Percentiles rank a stretch among this genome's conserved stretches.
Evolutionary conservation across 345 rosid genomes (phyloP).

Genomic region (Chamaenerion angustifolium): DNA sequence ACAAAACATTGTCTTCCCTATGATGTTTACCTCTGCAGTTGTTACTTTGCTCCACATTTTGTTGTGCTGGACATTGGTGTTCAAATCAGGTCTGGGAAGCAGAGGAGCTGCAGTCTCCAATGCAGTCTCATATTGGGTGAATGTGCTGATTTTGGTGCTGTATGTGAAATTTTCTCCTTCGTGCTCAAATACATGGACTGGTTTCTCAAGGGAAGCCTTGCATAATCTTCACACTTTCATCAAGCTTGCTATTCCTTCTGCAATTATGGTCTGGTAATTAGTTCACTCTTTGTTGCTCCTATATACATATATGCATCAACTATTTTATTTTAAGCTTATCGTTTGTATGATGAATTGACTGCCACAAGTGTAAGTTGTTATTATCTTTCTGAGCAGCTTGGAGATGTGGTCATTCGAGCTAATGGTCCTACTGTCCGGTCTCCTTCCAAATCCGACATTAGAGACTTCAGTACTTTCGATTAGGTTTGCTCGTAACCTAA

Average conservation of each 20-base stretch:
- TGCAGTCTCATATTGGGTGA: constrained; percentile 51
- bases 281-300: too few species aligned
- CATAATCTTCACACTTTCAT: constrained; percentile 25
- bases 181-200: constrained; percentile 52
- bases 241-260: constrained; percentile 62
- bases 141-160: constrained; percentile 37
- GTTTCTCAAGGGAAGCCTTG: constrained; percentile 60
- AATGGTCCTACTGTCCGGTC: constrained; percentile 75
- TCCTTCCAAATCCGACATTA: constrained; percentile 62
- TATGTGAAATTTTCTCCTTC: constrained; percentile 63
- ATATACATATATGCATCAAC: too few species aligned
- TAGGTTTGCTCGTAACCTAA: constrained; percentile 24
- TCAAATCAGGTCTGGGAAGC: constrained; percentile 39
- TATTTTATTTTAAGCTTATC: too few species aligned
- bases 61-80: constrained; percentile 51
- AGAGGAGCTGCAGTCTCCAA: constrained; percentile 74
- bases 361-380: not conserved
- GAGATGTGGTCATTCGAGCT: constrained; percentile 83
- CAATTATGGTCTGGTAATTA: constrained; percentile 60
- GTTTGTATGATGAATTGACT: too few species aligned
- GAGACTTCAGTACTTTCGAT: constrained; percentile 74
- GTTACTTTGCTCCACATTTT: constrained; percentile 40
- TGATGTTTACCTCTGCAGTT: constrained; percentile 49
- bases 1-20: constrained; percentile 58
- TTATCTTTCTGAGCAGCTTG: constrained; percentile 33